Base-by-base conservation (phyloP, 495 filamentous ascomycete genomes). In the Xylaria bambusicola region DNA sequence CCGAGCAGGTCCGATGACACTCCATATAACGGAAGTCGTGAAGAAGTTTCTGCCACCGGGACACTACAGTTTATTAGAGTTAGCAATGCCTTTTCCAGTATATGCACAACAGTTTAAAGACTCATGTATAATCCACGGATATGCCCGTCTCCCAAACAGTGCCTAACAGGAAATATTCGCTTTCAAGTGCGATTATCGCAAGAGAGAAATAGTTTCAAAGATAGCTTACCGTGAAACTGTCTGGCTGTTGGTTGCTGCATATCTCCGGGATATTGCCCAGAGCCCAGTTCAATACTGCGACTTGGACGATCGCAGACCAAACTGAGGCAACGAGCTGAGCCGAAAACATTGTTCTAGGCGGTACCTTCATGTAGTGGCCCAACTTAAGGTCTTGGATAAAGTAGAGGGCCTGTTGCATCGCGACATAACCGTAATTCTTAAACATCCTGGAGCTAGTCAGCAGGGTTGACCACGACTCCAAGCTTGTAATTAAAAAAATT, bases 351-450 rank as follows among this genome's bases (percentile, higher is more conserved):
- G 77, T 79, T 4, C 86, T 80, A 2, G 86, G 87, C 6, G 87
- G 83, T 7, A 83, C 77, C 66, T 89, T 88, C 72, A 90, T 84
- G 66, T 90, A 91, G 66, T 89, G 86, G n/a, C 84, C 87, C 13
- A 80, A 70, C 63, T 83, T 82, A 52, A 84, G 72, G 59, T 84
- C 80, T 60, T 78, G 75, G 6, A 67, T 60, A 53, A 77, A 78
- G 50, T 68, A 67, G 12, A 83, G 74, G 1, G 78, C 80, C 65
- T 82, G 80, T 35, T 73, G 78, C 73, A 87, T 83, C 62, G 82
- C 83, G 50, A 88, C 83, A 62, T 89, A 90, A 49, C 86, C 85
- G 64, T 87, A 88, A 36, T 83, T 88, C 64, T 90, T 89, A 75
- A 90, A 90, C 62, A 86, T 75, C 85, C 87, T 91, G 40, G 13